Evolutionary conservation across 2,329 filamentous ascomycete species (phyloP).

Genomic region (Clathrospora elynae): DNA sequence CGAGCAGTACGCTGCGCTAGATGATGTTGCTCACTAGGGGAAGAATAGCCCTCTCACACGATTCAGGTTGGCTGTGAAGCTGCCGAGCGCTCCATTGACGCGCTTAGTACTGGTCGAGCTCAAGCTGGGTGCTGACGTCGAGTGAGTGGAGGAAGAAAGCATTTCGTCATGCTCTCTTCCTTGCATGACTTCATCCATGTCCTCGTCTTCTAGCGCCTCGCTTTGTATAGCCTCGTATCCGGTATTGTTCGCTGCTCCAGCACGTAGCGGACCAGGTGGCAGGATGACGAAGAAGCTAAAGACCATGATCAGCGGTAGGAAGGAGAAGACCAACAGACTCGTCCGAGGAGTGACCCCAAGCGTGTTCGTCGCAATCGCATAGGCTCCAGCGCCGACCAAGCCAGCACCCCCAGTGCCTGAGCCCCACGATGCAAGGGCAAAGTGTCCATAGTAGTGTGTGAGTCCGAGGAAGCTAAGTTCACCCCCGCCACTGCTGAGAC

Average conservation of each 20-base stretch:
- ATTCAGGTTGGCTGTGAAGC: slow-evolving; percentile 61
- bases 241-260: slow-evolving; percentile 50
- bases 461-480: slow-evolving; percentile 90
- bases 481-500: slow-evolving; percentile 81
- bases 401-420: slow-evolving; percentile 91
- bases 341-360: slow-evolving; percentile 73
- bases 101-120: slow-evolving; percentile 19
- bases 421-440: slow-evolving; percentile 88
- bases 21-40: slow-evolving; percentile 60
- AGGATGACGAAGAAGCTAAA: slow-evolving; percentile 83
- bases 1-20: background rate
- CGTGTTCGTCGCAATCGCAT: slow-evolving; percentile 83
- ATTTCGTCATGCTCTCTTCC: slow-evolving; percentile 44
- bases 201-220: slow-evolving; percentile 40
- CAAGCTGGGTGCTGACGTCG: slow-evolving; percentile 37
- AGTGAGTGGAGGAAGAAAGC: slow-evolving; percentile 42
- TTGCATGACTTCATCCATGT: slow-evolving; percentile 19
- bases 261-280: slow-evolving; percentile 68
- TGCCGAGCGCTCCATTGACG: slow-evolving; percentile 24
- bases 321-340: slow-evolving; percentile 77
- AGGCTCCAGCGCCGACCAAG: slow-evolving; percentile 82
- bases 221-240: slow-evolving; percentile 61
- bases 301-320: slow-evolving; percentile 81
- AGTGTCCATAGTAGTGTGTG: slow-evolving; percentile 89
- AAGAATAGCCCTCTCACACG: slow-evolving; percentile 74